These are phyloP conservation scores for Vanrija pseudolonga DNA, from an alignment of 1,284 basidiomycete genomes.

Conservation along the genomic window DNA sequence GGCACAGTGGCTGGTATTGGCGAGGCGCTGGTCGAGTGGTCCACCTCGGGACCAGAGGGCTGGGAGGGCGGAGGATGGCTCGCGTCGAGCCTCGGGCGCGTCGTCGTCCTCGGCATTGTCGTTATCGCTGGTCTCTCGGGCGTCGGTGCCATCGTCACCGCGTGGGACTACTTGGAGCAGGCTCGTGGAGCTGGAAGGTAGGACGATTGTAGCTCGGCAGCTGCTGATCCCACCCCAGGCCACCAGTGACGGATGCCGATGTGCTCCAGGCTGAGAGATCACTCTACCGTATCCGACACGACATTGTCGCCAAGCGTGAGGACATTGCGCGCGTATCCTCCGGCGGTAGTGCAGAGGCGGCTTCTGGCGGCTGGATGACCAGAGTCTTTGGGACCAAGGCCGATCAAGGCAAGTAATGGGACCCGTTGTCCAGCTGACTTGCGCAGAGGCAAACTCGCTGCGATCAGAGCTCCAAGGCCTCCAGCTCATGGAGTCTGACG, in stretches of 20 bases:
- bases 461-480: slow-evolving; percentile 42
- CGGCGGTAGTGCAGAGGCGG: slow-evolving; percentile 4
- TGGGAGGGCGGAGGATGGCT: slow-evolving; percentile 46
- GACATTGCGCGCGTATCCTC: slow-evolving; percentile 26
- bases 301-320: slow-evolving; percentile 38
- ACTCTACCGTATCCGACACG: slow-evolving; percentile 44
- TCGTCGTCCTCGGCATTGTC: slow-evolving; percentile 47
- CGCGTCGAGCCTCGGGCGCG: slow-evolving; percentile 42
- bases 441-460: slow-evolving; percentile 19
- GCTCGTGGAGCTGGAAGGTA: slow-evolving; percentile 30
- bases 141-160: slow-evolving; percentile 44
- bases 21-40: slow-evolving; percentile 25
- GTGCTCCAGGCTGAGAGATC: slow-evolving; percentile 44
- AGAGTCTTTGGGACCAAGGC: slow-evolving; percentile 39
- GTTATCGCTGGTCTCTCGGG: slow-evolving; percentile 47
- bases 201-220: neutral
- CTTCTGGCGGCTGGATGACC: slow-evolving; percentile 32
- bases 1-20: slow-evolving; percentile 4
- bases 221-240: slow-evolving; percentile 9
- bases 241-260: slow-evolving; percentile 29
- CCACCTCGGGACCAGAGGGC: slow-evolving; percentile 32
- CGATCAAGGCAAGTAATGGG: slow-evolving; percentile 20
- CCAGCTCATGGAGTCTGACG: slow-evolving; percentile 42
- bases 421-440: neutral
- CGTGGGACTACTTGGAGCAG: slow-evolving; percentile 45